Conservation (phyloP, 306 rosid genomes). For the Gleditsia sinensis region DNA sequence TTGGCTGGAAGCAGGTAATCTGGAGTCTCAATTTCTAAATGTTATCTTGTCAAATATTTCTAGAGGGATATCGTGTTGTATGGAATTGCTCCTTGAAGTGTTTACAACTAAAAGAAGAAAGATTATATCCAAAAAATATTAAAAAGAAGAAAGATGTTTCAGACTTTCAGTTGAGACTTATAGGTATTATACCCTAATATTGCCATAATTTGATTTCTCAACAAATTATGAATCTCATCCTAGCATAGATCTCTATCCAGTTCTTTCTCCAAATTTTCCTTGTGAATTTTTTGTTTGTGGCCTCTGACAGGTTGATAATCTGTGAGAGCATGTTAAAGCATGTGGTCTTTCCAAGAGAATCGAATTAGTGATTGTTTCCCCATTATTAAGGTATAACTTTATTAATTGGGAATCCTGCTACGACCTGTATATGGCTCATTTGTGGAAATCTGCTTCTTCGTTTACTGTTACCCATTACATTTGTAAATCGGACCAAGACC, state of each 20-base stretch:
- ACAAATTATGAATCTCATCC: constrained; percentile 18
- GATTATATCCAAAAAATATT: no score
- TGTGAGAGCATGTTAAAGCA: constrained; percentile 74
- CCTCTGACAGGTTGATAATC: constrained; percentile 73
- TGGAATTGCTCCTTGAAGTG: constrained; percentile 17
- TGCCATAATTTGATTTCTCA: constrained; percentile 10
- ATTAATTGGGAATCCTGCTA: constrained; percentile 12
- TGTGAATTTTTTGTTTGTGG: constrained; percentile 3
- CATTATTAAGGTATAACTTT: constrained; percentile 77
- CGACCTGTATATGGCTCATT: constrained; percentile 2
- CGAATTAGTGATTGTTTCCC: constrained; percentile 79
- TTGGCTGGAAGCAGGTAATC: constrained; percentile 92
- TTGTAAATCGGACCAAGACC: neutral
- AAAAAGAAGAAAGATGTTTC: constrained; percentile 1
- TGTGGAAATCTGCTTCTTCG: constrained; percentile 24
- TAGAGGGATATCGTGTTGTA: neutral
- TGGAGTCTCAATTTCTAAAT: neutral
- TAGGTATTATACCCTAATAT: constrained; percentile 11
- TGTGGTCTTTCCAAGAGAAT: constrained; percentile 65
- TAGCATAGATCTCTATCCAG: constrained; percentile 13
- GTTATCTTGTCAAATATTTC: constrained; percentile 4
- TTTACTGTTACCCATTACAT: constrained; percentile 6
- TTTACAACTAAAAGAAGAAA: neutral
- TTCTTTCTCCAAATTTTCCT: neutral
- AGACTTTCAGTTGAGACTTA: constrained; percentile 1